These are phyloP conservation scores for Phytophthora fragariaefolia DNA, from an alignment of 352 stramenopile genomes.

Conservation along the genomic window DNA sequence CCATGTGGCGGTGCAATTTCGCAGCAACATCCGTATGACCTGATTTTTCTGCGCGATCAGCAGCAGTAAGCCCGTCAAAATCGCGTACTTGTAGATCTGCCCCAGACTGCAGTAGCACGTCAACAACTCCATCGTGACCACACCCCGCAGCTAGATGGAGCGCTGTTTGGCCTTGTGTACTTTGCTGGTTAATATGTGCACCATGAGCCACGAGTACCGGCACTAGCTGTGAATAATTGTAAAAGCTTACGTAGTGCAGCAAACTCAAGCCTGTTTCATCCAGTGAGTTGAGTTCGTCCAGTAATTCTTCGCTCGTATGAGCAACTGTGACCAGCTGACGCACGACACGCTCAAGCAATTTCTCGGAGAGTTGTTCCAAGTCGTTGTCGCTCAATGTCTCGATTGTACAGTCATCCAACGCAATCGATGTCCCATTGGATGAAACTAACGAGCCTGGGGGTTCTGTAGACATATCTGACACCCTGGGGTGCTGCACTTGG, in stretches of 20 bases:
- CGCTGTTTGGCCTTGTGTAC: constrained; percentile 80
- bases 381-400: constrained; percentile 82
- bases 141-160: constrained; percentile 87
- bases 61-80: constrained; percentile 75
- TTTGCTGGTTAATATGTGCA: constrained; percentile 86
- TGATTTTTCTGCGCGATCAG: constrained; percentile 83
- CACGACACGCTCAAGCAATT: constrained; percentile 85
- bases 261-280: constrained; percentile 87
- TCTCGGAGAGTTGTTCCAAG: constrained; percentile 79
- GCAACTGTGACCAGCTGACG: constrained; percentile 81
- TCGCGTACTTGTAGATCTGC: constrained; percentile 70
- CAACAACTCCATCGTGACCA: constrained; percentile 69
- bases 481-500: constrained; percentile 10
- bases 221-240: constrained; percentile 86
- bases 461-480: constrained; percentile 7
- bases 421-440: constrained; percentile 25
- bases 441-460: constrained; percentile 8
- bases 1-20: constrained; percentile 57
- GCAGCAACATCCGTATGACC: constrained; percentile 55
- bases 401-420: constrained; percentile 77
- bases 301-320: constrained; percentile 78
- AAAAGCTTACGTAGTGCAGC: constrained; percentile 92
- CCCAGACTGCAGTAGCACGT: constrained; percentile 64
- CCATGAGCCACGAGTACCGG: constrained; percentile 81
- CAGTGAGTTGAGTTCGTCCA: constrained; percentile 89